These are phyloP conservation scores for Arachis stenosperma DNA, from an alignment of 306 rosid genomes.

Conservation along the genomic window DNA sequence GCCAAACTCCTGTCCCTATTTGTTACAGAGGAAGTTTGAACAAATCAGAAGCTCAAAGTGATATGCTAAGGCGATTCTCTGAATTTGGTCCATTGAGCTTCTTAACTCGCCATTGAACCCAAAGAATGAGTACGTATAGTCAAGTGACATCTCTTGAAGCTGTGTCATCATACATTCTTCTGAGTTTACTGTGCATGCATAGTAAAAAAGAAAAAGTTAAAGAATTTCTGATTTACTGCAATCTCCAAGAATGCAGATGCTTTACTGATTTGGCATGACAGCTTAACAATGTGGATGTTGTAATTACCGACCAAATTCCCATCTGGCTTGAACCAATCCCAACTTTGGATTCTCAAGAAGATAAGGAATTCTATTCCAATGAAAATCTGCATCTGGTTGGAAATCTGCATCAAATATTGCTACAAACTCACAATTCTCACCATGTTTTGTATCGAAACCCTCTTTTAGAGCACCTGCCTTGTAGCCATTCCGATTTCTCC, in stretches of 20 bases:
- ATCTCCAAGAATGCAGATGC: conserved; percentile 24
- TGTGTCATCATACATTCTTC: conserved; percentile 63
- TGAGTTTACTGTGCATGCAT: conserved; percentile 50
- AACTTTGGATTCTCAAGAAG: conserved; percentile 56
- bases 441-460: conserved; percentile 58
- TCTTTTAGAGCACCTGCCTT: conserved; percentile 68
- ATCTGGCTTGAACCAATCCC: conserved; percentile 66
- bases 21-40: conserved; percentile 28
- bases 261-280: conserved; percentile 35
- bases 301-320: conserved; percentile 57
- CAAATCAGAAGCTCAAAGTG: not conserved
- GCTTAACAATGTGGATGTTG: conserved; percentile 21
- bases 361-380: conserved; percentile 58
- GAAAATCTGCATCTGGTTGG: conserved; percentile 64
- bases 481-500: conserved; percentile 60
- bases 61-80: conserved; percentile 29
- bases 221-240: conserved; percentile 20
- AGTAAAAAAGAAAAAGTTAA: conserved; percentile 7
- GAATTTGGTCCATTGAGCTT: conserved; percentile 23
- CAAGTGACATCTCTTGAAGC: conserved; percentile 65
- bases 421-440: conserved; percentile 55
- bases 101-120: conserved; percentile 59
- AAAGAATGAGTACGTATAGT: conserved; percentile 63
- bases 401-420: conserved; percentile 67
- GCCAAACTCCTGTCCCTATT: conserved; percentile 63